These are phyloP conservation scores for Leccinum fibrillosum DNA, from an alignment of 768 basidiomycete genomes.

Conservation along the genomic window DNA sequence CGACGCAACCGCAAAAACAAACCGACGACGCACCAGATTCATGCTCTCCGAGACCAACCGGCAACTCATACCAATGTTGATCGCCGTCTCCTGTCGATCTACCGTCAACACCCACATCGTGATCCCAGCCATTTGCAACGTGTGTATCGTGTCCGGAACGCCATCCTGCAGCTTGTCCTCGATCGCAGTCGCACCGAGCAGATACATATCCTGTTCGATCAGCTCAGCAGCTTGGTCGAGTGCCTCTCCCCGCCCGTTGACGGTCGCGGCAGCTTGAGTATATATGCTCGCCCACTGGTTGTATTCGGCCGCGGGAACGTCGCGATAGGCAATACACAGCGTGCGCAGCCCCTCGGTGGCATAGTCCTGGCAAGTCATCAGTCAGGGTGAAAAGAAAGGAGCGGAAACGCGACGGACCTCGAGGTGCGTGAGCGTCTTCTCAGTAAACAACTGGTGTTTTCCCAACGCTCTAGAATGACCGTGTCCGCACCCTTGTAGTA, in stretches of 20 bases:
- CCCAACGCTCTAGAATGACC: constrained; percentile 92
- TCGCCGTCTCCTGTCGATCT: constrained; percentile 97
- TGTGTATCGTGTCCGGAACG: constrained; percentile 97
- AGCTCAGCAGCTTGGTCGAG: constrained; percentile 92
- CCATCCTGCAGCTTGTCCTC: constrained; percentile 99
- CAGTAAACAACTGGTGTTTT: constrained; percentile 78
- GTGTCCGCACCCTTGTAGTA: constrained; percentile 98
- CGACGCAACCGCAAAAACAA: neutral
- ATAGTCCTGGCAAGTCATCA: constrained; percentile 60
- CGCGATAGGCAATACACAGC: constrained; percentile 93
- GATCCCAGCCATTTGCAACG: constrained; percentile 96
- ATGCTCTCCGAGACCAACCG: constrained; percentile 96
- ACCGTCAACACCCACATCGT: constrained; percentile 99
- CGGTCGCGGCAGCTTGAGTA: constrained; percentile 88
- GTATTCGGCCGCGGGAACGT: constrained; percentile 90
- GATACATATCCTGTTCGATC: constrained; percentile 90
- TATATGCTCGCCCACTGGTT: constrained; percentile 85
- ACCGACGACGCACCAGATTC: constrained; percentile 69
- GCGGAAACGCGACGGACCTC: constrained; percentile 54
- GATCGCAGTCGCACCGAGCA: constrained; percentile 96
- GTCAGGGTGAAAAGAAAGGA: neutral
- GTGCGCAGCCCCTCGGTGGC: constrained; percentile 96
- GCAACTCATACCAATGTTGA: constrained; percentile 98
- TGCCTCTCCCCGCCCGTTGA: constrained; percentile 93
- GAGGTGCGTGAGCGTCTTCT: constrained; percentile 84